These are phyloP conservation scores for Colletotrichum tamarilloi DNA, from an alignment of 2,329 filamentous ascomycete genomes.

Conservation along the genomic window DNA sequence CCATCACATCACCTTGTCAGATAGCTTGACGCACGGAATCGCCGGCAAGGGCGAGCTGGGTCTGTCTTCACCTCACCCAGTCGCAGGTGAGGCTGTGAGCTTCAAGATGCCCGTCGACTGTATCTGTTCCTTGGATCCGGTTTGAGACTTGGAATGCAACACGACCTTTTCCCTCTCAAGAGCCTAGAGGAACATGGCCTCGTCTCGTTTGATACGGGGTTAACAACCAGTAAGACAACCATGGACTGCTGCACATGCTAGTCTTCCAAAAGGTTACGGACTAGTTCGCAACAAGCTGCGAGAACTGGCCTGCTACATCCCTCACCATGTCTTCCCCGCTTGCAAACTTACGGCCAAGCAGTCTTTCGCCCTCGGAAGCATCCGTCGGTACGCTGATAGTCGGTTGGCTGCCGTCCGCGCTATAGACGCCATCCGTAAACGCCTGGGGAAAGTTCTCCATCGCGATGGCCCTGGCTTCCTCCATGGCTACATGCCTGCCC, in stretches of 20 bases:
- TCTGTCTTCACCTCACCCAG: not conserved
- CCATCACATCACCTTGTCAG: slow-evolving; percentile 2
- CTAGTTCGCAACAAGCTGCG: slow-evolving; percentile 39
- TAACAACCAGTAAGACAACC: not conserved
- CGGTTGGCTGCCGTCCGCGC: not conserved
- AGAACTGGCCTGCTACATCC: slow-evolving; percentile 46
- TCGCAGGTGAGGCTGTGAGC: not conserved
- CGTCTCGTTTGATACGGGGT: not conserved
- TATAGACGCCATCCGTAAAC: slow-evolving; percentile 4
- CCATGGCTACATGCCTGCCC: not conserved
- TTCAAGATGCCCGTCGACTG: not conserved
- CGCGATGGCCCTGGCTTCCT: slow-evolving; percentile 3
- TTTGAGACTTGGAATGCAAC: not conserved
- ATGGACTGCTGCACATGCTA: not conserved
- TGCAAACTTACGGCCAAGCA: slow-evolving; percentile 46
- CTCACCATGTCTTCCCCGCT: slow-evolving; percentile 47
- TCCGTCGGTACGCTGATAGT: slow-evolving; percentile 34
- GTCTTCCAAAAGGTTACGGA: not conserved
- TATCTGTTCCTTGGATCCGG: not conserved
- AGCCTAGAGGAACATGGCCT: not conserved
- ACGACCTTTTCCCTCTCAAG: not conserved
- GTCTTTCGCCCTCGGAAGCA: slow-evolving; percentile 43
- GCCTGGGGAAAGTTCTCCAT: slow-evolving; percentile 8
- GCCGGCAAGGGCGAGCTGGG: too few relatives aligned
- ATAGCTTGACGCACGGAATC: not conserved